Evolutionary conservation across 106 monocot species (phyloP).

Genomic region (Allium sativum): DNA sequence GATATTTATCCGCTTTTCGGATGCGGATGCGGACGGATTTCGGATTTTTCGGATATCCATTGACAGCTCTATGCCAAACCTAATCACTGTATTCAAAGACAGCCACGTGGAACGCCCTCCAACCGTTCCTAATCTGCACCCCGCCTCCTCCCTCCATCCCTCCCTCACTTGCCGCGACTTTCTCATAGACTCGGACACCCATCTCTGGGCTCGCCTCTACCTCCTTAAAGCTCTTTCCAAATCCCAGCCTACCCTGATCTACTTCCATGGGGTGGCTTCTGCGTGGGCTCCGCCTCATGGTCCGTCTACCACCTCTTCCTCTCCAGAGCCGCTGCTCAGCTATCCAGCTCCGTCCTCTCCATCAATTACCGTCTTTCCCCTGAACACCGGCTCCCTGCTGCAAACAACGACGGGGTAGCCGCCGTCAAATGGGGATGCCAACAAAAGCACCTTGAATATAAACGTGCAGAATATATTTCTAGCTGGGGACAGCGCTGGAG

Average conservation of each 20-base stretch:
- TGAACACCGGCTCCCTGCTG: slow-evolving; percentile 75
- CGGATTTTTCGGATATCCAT: too few species aligned
- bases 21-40: too few species aligned
- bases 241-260: slow-evolving; percentile 44
- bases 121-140: slow-evolving; percentile 33
- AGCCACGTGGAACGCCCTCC: slow-evolving; percentile 71
- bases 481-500: slow-evolving; percentile 79
- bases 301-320: slow-evolving; percentile 73
- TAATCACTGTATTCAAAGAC: slow-evolving; percentile 52
- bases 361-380: slow-evolving; percentile 83
- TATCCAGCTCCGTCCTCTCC: slow-evolving; percentile 35
- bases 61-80: too few species aligned
- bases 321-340: slow-evolving; percentile 14
- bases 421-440: slow-evolving; percentile 46
- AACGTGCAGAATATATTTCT: slow-evolving; percentile 49
- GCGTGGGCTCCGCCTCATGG: slow-evolving; percentile 76
- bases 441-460: slow-evolving; percentile 22
- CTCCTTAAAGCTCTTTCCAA: slow-evolving; percentile 17
- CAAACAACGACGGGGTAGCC: slow-evolving; percentile 51
- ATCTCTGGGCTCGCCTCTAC: slow-evolving; percentile 45
- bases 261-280: slow-evolving; percentile 97
- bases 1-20: too few species aligned
- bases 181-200: slow-evolving; percentile 16
- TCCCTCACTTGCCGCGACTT: slow-evolving; percentile 28
- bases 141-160: slow-evolving; percentile 22